These are phyloP conservation scores for Cercospora sesami DNA, from an alignment of 2,329 filamentous ascomycete species.

Conservation along the genomic window DNA sequence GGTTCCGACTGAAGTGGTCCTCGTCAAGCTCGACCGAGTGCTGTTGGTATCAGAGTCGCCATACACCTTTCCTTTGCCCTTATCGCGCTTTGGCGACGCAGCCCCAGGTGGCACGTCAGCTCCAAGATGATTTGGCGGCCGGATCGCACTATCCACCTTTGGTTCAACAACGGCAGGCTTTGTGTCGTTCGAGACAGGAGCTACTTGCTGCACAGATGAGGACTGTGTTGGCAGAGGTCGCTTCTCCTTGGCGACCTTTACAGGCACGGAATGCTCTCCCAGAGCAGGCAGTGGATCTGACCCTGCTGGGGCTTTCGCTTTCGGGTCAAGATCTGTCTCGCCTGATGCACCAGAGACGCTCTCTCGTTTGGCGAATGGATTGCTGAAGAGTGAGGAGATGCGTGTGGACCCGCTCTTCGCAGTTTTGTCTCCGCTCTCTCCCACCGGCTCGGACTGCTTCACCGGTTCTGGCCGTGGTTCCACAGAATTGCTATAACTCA, in stretches of 20 bases:
- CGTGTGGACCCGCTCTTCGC: neutral
- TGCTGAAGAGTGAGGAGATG: constrained; percentile 15
- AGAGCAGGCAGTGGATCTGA: constrained; percentile 15
- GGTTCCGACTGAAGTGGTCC: constrained; percentile 15
- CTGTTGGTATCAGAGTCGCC: constrained; percentile 16
- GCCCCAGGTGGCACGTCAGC: constrained; percentile 9
- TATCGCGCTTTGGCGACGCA: constrained; percentile 15
- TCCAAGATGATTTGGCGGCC: constrained; percentile 8
- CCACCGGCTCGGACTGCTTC: neutral
- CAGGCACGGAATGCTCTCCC: neutral
- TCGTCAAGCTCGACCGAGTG: constrained; percentile 17
- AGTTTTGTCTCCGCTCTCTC: constrained; percentile 1
- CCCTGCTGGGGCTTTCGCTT: neutral
- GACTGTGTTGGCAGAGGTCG: constrained; percentile 8
- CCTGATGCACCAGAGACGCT: constrained; percentile 12
- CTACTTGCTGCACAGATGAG: neutral
- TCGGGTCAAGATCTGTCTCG: constrained; percentile 10
- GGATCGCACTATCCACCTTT: neutral
- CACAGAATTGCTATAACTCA: neutral
- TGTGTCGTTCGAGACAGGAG: neutral
- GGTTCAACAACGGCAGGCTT: constrained; percentile 9
- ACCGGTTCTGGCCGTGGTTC: neutral
- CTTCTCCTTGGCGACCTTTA: constrained; percentile 3
- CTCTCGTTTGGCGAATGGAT: constrained; percentile 16
- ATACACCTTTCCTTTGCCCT: constrained; percentile 18